Evolutionary conservation across 2,329 filamentous ascomycete genomes (phyloP).

Genomic region (Fusarium xylarioides): DNA sequence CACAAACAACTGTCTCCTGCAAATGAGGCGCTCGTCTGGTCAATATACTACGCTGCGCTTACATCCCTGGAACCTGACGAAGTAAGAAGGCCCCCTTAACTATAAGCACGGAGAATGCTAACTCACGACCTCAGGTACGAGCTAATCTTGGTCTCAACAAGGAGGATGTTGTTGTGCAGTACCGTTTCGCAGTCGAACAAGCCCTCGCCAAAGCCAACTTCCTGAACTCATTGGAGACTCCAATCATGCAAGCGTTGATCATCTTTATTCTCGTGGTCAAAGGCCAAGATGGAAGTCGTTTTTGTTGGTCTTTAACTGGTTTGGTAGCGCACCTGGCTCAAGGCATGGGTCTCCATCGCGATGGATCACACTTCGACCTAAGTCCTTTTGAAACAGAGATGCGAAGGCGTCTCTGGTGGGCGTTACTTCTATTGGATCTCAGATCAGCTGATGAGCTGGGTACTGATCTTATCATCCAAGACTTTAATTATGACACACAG

Average conservation of each 20-base stretch:
- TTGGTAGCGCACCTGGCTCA: constrained; percentile 67
- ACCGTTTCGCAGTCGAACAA: constrained; percentile 64
- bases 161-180: constrained; percentile 55
- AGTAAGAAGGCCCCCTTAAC: constrained; percentile 48
- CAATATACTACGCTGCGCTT: constrained; percentile 67
- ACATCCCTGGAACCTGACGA: constrained; percentile 69
- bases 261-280: constrained; percentile 63
- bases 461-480: constrained; percentile 55
- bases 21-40: constrained; percentile 71
- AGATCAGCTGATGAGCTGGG: constrained; percentile 64
- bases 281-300: constrained; percentile 59
- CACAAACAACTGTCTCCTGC: constrained; percentile 64
- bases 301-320: constrained; percentile 68
- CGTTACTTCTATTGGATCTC: constrained; percentile 65
- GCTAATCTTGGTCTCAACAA: constrained; percentile 56
- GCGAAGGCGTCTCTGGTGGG: constrained; percentile 68
- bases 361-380: constrained; percentile 60
- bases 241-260: constrained; percentile 66
- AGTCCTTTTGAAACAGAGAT: constrained; percentile 68
- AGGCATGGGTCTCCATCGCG: constrained; percentile 68
- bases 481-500: constrained; percentile 56
- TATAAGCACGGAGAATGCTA: neutral
- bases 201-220: constrained; percentile 67
- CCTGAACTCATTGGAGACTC: constrained; percentile 64
- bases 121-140: constrained; percentile 31